Base-by-base conservation (phyloP, 2,329 filamentous ascomycete genomes). In the Lecanicillium sp. region DNA sequence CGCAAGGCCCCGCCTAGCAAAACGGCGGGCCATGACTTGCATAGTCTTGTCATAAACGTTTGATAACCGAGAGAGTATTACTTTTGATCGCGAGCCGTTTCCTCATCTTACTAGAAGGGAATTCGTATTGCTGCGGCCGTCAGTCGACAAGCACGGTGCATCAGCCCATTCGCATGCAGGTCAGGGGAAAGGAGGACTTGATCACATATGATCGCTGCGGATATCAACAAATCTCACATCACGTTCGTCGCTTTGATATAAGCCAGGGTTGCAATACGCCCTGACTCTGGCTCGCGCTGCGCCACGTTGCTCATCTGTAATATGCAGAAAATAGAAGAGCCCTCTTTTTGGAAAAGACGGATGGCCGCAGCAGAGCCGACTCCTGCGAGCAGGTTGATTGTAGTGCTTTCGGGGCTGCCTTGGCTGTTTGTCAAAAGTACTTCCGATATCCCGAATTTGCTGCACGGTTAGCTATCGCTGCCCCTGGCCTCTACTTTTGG, bases 181-280 rank as follows among this genome's bases (percentile, higher is more conserved):
- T 15, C 17, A 14, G 24, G 12, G 23, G 20, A 24, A 33, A 23
- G 17, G 43, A 15, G 15, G 30, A 29, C 26, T n/a, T 27, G 8
- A 45, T 36, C 42, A 32, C 23, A 24, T 46, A 46, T 46, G 44
- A 46, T 39, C 35, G 44, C 44, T 39, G 26, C 20, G 44, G 35
- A 39, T 36, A 37, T 46, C 35, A 38, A 35, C n/a, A 27, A 32
- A 46, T 46, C 35, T 46, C 26, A 36, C 32, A 37, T 44, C 42
- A 24, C 5, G 32, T 44, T 44, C 15, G 23, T 12, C 11, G 42
- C 42, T 15, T 11, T 21, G 23, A 20, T 44, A 44, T 44, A 29
- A 15, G 8, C 42, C 12, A 21, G 23, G 33, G 15, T 44, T 15
- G 32, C n/a, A 20, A n/a, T n/a, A n/a, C n/a, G n/a, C n/a, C n/a